Base-by-base conservation (phyloP, 257 asterid species). In the Nicotiana otophora region DNA sequence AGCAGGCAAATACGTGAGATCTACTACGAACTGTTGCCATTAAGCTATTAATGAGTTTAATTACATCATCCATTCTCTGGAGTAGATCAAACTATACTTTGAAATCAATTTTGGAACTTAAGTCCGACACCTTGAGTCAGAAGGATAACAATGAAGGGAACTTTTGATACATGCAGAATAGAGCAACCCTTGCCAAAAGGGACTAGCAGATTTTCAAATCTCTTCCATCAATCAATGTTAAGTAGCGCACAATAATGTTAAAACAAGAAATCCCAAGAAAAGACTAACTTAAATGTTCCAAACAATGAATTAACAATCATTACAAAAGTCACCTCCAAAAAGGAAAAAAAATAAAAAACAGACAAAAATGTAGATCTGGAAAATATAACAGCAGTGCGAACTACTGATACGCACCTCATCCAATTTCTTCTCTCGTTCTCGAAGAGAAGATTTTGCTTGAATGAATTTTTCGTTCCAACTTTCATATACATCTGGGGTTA, bases 361-460 rank as follows among this genome's bases (percentile, higher is more conserved):
- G 42, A 36, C 77, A 23, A 23, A 31, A 48, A 74, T 74, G 62
- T 74, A 46, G 51, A 48, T 48, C 3, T 74, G 80, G 62, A 48
- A 48, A 48, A 14, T 46, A 54, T 14, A 7, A 10, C 33, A 51
- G 78, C n/a, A 83, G 53, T 67, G 33, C 42, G 39, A 51, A 64
- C 31, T 46, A 70, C 7, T 30, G 36, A 70, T 16, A 55, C 91
- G 60, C 77, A 92, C 99, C 98, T 97, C 99, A 82, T 97, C 99
- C 89, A 97, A 90, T 84, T 97, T 97, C 91, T 95, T 97, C 87
- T 97, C 99, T 85, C 99, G 95, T 72, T 97, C 99, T 42, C 97
- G 91, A 64, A 97, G 87, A 85, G 99, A 89, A 84, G 99, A 94
- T 90, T 97, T 97, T 75, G 99, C 97, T 89, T 97, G 99, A 86